Base-by-base conservation (phyloP, 345 rosid species). In the Chamaenerion angustifolium region DNA sequence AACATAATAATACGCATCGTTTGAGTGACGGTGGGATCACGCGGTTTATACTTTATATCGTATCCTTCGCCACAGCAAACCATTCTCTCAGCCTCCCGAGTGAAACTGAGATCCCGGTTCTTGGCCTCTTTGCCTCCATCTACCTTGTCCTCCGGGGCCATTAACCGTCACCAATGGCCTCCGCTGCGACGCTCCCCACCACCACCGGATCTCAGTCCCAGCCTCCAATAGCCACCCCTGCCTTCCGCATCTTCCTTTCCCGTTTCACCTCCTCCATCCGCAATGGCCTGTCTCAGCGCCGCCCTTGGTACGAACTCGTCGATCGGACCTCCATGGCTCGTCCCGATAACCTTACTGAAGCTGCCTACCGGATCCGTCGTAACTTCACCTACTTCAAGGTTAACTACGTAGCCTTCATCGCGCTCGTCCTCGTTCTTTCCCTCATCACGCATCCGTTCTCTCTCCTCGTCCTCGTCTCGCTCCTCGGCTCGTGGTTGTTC, bases 361-460 rank as follows among this genome's bases (percentile, higher is more conserved):
- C 64, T 51, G 25, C 56, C 46, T 46, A 51, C 47, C 51, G 57
- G 45, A 23, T 60, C 64, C 64, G 64, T 56, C 49, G 51, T 45
- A 60, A 60, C 57, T 27, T 46, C 52, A 45, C 64, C 51, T 60
- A 60, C 64, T 60, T 60, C 64, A 46, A 48, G 46, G 51, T 60
- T 57, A 60, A 60, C 43, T 60, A 60, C 52, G 42, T 52, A 12
- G 8, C 46, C 52, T 47, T 60, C 52, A 37, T 60, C 46, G 57
- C 64, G 40, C 27, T 60, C 16, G 64, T 47, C 52, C 57, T 60
- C 25, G 57, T 51, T 51, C 57, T 52, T 5, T 60, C 64, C 40
- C 64, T 60, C 45, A 15, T 52, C 46, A 52, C 64, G 56, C 56
- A 52, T 45, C 64, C 64, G 4, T 52, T 60, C 56, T 60, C 64